Percentiles rank a stretch among this genome's conserved stretches.
phyloP scores from a whole-genome alignment of 768 basidiomycete genomes.

The Cubamyces sp. region DNA sequence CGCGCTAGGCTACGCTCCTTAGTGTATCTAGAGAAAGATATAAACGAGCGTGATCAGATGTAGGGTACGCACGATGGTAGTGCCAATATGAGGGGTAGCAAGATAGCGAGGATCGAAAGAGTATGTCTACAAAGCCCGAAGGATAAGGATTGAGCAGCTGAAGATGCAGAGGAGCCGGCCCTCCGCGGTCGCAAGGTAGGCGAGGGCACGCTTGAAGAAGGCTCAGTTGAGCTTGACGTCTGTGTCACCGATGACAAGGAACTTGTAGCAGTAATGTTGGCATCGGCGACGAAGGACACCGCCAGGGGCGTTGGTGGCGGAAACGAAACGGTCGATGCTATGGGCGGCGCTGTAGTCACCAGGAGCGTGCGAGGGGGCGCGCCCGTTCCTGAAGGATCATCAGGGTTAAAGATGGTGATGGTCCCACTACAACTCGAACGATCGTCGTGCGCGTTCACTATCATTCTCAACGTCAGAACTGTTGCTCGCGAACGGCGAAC shows the following conservation, averaged over 20 bases:
- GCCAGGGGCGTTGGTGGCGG: not conserved
- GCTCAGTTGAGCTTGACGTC: not conserved
- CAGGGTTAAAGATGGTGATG: constrained; percentile 26
- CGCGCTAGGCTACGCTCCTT: not conserved
- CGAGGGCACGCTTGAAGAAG: not conserved
- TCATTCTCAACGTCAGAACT: not conserved
- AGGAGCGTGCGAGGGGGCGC: constrained; percentile 9
- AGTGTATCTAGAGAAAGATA: not conserved
- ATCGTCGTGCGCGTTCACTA: constrained; percentile 21
- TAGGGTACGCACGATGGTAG: not conserved
- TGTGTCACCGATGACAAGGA: not conserved
- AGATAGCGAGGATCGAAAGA: not conserved
- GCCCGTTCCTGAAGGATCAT: constrained; percentile 15
- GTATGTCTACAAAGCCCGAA: not conserved
- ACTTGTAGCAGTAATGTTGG: not conserved
- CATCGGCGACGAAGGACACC: not conserved
- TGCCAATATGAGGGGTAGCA: not conserved
- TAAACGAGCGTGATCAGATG: not conserved
- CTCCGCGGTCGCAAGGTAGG: not conserved
- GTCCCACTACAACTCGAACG: constrained; percentile 17
- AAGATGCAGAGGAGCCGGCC: not conserved
- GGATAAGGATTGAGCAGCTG: not conserved
- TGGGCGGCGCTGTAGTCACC: constrained; percentile 22
- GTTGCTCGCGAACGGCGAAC: too few species aligned
- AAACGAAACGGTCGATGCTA: constrained; percentile 6